Base-by-base conservation (phyloP, 345 rosid species). In the Clausena lansium region DNA sequence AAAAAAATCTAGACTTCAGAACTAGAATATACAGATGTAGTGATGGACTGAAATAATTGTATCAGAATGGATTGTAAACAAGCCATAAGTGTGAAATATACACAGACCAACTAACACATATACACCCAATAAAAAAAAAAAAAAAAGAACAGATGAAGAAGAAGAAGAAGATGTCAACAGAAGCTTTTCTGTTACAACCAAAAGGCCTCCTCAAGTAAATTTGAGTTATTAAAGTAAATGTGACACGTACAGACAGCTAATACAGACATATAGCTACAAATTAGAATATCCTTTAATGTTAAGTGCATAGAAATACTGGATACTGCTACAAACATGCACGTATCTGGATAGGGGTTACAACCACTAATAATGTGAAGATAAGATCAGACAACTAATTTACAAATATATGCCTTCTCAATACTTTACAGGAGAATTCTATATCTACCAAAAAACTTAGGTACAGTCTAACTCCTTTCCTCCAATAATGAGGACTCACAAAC, bases 401-500 rank as follows among this genome's bases (percentile, higher is more conserved):
- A 7, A 2, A 30, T 17, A 17, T 47, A 39, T 87, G 93, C 99
- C 98, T 94, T 97, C 79, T 86, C 92, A 76, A 97, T n/a, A n/a
- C n/a, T n/a, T n/a, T n/a, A n/a, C n/a, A n/a, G n/a, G n/a, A n/a
- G n/a, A n/a, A n/a, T n/a, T n/a, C n/a, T n/a, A n/a, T n/a, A n/a
- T n/a, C n/a, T n/a, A n/a, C n/a, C n/a, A n/a, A n/a, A n/a, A n/a
- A n/a, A n/a, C n/a, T n/a, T n/a, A n/a, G n/a, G n/a, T n/a, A n/a
- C n/a, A n/a, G 78, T 97, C 95, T 70, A 97, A 86, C 63, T 93
- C 97, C 82, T 82, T 91, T 41, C 99, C 98, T 38, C 98, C 99
- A 70, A 97, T 93, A 24, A 92, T 91, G 0, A 98, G 99, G 14
- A 91, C 90, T 98, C 99, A 94, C 68, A 71, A 79, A 73, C 69